phyloP scores from a whole-genome alignment of 306 rosid species.

The Hippophae tibetana region DNA sequence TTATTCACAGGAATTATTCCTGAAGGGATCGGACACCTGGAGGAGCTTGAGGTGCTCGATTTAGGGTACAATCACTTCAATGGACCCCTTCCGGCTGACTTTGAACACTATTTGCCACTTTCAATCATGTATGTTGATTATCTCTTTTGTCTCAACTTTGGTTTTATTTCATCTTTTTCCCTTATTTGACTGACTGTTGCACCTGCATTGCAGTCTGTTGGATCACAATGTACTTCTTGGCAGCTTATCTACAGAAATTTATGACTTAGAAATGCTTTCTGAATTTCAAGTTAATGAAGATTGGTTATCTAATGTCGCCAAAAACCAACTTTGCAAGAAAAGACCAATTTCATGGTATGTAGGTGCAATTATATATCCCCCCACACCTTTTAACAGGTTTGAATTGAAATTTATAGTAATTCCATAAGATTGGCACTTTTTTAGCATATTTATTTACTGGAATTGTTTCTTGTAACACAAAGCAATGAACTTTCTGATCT shows the following conservation, averaged over 20 bases:
- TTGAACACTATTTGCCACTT: constrained; percentile 57
- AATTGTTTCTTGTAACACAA: not conserved
- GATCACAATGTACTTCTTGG: constrained; percentile 67
- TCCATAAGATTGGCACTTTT: not conserved
- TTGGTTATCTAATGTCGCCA: constrained; percentile 28
- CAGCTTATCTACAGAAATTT: constrained; percentile 53
- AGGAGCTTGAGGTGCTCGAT: constrained; percentile 82
- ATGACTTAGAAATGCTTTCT: constrained; percentile 42
- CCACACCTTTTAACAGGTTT: constrained; percentile 1
- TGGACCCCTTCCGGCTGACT: constrained; percentile 53
- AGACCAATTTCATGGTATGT: constrained; percentile 41
- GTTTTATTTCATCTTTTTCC: not conserved
- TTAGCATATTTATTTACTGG: not conserved
- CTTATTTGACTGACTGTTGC: constrained; percentile 12
- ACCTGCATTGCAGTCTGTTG: constrained; percentile 50
- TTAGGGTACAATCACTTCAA: constrained; percentile 75
- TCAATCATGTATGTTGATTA: constrained; percentile 60
- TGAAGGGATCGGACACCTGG: constrained; percentile 41
- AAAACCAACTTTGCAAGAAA: constrained; percentile 32
- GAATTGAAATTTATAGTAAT: not conserved
- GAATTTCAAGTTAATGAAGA: constrained; percentile 71
- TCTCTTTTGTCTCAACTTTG: constrained; percentile 14
- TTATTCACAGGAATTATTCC: constrained; percentile 66
- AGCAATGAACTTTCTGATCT: not conserved
- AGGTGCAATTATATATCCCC: not conserved